Base-by-base conservation (phyloP, 73 alveolate species). In the Paramecium octaurelia region DNA sequence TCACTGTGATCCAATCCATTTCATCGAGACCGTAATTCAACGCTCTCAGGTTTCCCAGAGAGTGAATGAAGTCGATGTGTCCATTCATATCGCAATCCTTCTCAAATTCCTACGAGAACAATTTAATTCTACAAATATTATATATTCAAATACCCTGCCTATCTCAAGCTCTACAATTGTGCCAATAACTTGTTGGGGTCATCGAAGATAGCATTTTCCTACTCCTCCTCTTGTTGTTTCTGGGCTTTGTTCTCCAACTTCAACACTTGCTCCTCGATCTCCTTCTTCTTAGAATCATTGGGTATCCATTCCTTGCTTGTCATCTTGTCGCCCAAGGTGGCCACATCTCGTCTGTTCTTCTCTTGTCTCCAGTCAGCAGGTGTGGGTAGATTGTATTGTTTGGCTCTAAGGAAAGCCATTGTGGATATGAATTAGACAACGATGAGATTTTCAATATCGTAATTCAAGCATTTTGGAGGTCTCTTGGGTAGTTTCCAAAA, bases 1-100 rank as follows among this genome's bases (percentile, higher is more conserved):
- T 98, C 8, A 97, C 99, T n/a, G 97, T 94, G 60, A 98, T 95
- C 99, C 99, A 98, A 92, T 98, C 99, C 98, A 97, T 96, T 24
- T 93, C 95, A 23, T 97, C 99, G 42, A 98, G 93, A 44, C 86
- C 86, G 92, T 98, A 98, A 92, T 98, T 98, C 31, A 86, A 64
- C 14, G 99, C 97, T 69, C 99, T 92, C 88, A 96, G 92, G 46
- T 98, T 98, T 58, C 98, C 98, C 95, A 97, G 88, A n/a, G 99
- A 96, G 90, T 97, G 95, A 43, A 98, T 98, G 73, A 97, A 88
- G 88, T 98, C 99, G 44, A 98, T 95, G 68, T 98, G 99, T 93
- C 92, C 97, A 95, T 98, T 98, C 3, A 93, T 83, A 92, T 98
- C 99, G 43, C 95, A 95, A 87, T 98, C 99, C 86, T 98, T 98